Evolutionary conservation across 78 protist species (phyloP).

Genomic region (Emiliania huxleyi): DNA sequence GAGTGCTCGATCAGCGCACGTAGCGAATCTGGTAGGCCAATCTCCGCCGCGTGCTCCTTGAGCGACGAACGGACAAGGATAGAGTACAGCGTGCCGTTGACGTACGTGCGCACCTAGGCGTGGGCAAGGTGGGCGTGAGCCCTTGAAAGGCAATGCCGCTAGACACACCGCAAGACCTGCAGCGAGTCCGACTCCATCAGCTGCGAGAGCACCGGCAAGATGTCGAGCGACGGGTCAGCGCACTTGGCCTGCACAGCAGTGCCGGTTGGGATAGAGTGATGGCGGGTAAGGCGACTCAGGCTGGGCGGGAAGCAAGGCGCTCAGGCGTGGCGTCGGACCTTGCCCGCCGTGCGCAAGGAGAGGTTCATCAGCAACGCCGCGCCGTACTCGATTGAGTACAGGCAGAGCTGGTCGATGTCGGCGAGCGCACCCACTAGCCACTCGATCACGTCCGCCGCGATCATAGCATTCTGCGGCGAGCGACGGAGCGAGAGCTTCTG

Average conservation of each 20-base stretch:
- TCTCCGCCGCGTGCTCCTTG: conserved; percentile 4
- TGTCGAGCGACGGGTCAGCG: background rate
- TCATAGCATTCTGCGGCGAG: conserved; percentile 9
- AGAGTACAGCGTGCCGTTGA: conserved; percentile 48
- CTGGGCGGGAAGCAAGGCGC: too few relatives aligned
- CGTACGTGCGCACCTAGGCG: conserved; percentile 43
- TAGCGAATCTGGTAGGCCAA: background rate
- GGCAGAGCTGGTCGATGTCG: background rate
- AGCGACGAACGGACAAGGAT: background rate
- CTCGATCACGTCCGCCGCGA: background rate
- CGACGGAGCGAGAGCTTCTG: conserved; percentile 37
- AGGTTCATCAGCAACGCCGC: conserved; percentile 49
- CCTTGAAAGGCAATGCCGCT: too few relatives aligned
- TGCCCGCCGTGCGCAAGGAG: conserved; percentile 19
- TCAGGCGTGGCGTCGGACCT: too few relatives aligned
- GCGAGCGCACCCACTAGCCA: conserved; percentile 1
- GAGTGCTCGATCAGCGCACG: conserved; percentile 6
- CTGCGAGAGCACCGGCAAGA: background rate
- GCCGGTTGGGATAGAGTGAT: too few relatives aligned
- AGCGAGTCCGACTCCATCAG: background rate
- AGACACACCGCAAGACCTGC: too few relatives aligned
- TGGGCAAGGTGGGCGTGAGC: too few relatives aligned
- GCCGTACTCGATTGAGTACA: conserved; percentile 40
- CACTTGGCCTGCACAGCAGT: too few relatives aligned
- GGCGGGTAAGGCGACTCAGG: too few relatives aligned